phyloP scores from a whole-genome alignment of 495 filamentous ascomycete genomes.

The Hypoxylon lenormandii region DNA sequence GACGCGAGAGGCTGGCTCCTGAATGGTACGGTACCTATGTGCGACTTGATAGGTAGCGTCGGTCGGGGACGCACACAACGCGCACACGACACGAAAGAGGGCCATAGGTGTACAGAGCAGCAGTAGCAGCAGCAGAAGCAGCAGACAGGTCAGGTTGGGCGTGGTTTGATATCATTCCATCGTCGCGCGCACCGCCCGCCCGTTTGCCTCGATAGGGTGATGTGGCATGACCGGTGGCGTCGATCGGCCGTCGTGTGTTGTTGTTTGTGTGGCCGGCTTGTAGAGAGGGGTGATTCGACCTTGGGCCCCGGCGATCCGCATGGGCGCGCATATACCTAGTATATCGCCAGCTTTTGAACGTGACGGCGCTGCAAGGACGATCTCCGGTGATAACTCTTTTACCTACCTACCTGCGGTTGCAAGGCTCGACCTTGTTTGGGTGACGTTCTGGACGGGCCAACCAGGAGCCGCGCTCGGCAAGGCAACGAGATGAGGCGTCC shows the following conservation, averaged over 20 bases:
- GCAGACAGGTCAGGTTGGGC: constrained; percentile 8
- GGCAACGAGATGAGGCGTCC: constrained; percentile 42
- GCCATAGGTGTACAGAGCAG: neutral
- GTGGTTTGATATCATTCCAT: constrained; percentile 33
- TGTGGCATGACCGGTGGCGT: constrained; percentile 42
- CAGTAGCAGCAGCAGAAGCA: constrained; percentile 23
- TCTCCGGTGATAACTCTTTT: too few relatives aligned
- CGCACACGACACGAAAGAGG: neutral
- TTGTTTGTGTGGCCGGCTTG: constrained; percentile 9
- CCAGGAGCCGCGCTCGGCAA: constrained; percentile 34
- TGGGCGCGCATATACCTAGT: constrained; percentile 7
- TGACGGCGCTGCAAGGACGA: constrained; percentile 11
- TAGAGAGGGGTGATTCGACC: constrained; percentile 17
- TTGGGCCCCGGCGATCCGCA: constrained; percentile 9
- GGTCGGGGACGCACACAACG: neutral
- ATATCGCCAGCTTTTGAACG: too few relatives aligned
- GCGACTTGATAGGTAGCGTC: constrained; percentile 15
- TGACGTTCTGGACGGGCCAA: constrained; percentile 36
- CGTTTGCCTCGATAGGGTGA: constrained; percentile 35
- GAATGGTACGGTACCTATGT: neutral
- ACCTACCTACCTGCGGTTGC: too few relatives aligned
- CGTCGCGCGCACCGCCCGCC: constrained; percentile 2
- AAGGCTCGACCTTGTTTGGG: constrained; percentile 39
- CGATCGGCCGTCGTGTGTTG: constrained; percentile 22
- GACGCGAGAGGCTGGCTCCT: constrained; percentile 12